A percentile compares a stretch with the other conserved stretches of the same genome.
These are phyloP conservation scores for Circinella minor DNA, from an alignment of 371 early-diverging fungal species.

Conservation along the genomic window DNA sequence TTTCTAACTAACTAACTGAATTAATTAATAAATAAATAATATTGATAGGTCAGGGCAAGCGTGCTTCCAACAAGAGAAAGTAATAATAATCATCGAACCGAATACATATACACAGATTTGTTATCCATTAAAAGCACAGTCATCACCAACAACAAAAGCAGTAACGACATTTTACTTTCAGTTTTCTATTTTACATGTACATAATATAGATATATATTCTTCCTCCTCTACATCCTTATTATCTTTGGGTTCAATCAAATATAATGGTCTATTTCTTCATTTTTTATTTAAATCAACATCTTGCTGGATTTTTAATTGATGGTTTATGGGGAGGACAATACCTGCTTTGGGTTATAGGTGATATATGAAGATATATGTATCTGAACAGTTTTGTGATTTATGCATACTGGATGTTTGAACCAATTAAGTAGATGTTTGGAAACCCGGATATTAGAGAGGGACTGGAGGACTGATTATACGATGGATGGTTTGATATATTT, in stretches of 20 bases:
- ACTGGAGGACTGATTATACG: too few relatives aligned
- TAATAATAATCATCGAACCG: slow-evolving; percentile 26
- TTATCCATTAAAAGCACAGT: neutral
- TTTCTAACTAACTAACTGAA: too few relatives aligned
- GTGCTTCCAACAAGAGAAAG: slow-evolving; percentile 67
- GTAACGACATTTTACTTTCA: neutral
- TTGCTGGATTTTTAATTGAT: too few relatives aligned
- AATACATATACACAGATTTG: neutral
- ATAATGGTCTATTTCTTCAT: neutral
- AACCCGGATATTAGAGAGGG: too few relatives aligned
- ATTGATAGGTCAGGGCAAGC: slow-evolving; percentile 61
- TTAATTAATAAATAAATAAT: too few relatives aligned
- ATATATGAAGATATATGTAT: too few relatives aligned
- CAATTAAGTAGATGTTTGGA: too few relatives aligned
- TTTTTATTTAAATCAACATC: neutral
- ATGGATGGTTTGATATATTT: too few relatives aligned
- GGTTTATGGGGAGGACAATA: too few relatives aligned
- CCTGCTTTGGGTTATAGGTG: too few relatives aligned
- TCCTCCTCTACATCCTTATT: neutral
- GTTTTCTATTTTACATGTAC: slow-evolving; percentile 2
- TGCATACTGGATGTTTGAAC: too few relatives aligned
- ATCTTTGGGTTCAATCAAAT: neutral
- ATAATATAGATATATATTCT: slow-evolving; percentile 1
- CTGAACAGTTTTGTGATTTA: too few relatives aligned
- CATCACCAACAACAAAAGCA: neutral